phyloP scores from a whole-genome alignment of 2,329 filamentous ascomycete genomes.

The Nemania sp. region DNA sequence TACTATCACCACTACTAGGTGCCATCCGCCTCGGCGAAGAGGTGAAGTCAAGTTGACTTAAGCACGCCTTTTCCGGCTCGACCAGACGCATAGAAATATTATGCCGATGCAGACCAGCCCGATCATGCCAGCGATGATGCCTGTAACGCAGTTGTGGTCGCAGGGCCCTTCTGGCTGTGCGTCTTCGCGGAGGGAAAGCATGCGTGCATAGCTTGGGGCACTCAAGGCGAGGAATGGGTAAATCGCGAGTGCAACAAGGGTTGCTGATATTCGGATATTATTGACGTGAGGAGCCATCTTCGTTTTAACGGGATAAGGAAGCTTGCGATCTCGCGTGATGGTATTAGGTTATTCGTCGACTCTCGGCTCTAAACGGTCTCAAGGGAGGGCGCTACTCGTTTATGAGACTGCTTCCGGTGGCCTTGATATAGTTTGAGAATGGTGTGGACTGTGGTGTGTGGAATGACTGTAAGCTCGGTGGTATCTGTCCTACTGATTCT shows the following conservation, averaged over 20 bases:
- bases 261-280: neutral
- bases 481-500: neutral
- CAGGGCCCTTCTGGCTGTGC: neutral
- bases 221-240: neutral
- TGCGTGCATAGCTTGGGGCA: neutral
- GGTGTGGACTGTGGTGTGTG: neutral
- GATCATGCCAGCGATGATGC: conserved; percentile 15
- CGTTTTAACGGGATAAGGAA: neutral
- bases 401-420: neutral
- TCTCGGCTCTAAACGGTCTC: neutral
- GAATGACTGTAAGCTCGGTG: neutral
- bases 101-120: conserved; percentile 9
- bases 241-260: neutral
- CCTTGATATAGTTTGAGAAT: neutral
- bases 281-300: neutral
- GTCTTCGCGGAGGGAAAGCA: neutral
- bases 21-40: neutral
- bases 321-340: neutral
- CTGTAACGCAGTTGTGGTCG: conserved; percentile 16
- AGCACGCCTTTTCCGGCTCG: neutral
- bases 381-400: neutral
- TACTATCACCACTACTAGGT: neutral
- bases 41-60: neutral
- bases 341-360: neutral
- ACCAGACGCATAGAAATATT: conserved; percentile 18